These are phyloP conservation scores for Neopestalotiopsis rosae DNA, from an alignment of 2,329 filamentous ascomycete species.

Conservation along the genomic window DNA sequence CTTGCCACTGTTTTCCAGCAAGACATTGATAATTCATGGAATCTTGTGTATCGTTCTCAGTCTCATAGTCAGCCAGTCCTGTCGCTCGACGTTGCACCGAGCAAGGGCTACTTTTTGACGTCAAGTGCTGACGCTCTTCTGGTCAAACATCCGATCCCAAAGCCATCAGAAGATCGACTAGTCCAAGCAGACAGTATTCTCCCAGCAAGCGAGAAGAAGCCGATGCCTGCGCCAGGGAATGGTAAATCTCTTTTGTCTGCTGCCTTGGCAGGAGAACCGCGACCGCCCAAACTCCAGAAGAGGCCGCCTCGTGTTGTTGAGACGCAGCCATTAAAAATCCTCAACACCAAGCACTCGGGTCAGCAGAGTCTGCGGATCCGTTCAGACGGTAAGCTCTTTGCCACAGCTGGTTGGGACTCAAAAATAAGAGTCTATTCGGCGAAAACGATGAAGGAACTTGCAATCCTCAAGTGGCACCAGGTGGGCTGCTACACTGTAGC, in stretches of 20 bases:
- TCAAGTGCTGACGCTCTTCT: constrained; percentile 83
- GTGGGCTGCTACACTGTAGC: constrained; percentile 83
- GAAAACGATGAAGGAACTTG: constrained; percentile 83
- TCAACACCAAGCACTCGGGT: constrained; percentile 86
- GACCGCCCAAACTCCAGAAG: constrained; percentile 23
- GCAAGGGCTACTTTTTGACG: constrained; percentile 70
- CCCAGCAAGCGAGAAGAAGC: not conserved
- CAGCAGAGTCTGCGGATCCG: constrained; percentile 83
- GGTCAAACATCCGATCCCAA: constrained; percentile 73
- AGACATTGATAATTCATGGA: constrained; percentile 48
- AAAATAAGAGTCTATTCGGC: constrained; percentile 80
- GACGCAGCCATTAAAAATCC: constrained; percentile 59
- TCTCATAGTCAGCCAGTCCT: constrained; percentile 82
- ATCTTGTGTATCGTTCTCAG: constrained; percentile 65
- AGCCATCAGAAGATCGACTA: not conserved
- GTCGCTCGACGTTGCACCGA: constrained; percentile 66
- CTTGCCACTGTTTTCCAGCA: constrained; percentile 70
- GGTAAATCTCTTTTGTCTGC: constrained; percentile 36
- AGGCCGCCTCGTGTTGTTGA: constrained; percentile 23
- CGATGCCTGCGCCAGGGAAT: not conserved
- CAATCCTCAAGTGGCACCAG: constrained; percentile 93
- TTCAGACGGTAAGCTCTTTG: constrained; percentile 81
- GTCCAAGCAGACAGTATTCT: not conserved
- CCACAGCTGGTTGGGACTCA: constrained; percentile 92
- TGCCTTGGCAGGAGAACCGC: constrained; percentile 29